A percentile compares a stretch with the other conserved stretches of the same genome.
Evolutionary conservation across 352 stramenopile species (phyloP).

Genomic region (Globisporangium spiculum): DNA sequence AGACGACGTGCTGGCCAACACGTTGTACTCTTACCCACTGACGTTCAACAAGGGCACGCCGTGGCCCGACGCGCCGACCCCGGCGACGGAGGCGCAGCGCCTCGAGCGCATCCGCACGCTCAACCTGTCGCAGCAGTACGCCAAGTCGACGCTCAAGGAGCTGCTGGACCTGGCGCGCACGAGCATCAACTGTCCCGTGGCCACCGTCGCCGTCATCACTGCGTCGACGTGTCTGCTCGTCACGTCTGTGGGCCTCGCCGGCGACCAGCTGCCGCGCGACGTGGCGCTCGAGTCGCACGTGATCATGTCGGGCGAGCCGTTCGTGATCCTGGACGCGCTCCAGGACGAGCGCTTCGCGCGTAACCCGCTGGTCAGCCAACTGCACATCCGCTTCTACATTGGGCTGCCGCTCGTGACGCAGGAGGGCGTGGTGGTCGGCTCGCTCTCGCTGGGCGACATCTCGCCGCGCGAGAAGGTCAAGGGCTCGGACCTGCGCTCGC

Average conservation of each 20-base stretch:
- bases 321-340: constrained; percentile 70
- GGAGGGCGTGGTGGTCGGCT: constrained; percentile 68
- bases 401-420: constrained; percentile 66
- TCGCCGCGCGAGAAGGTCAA: constrained; percentile 60
- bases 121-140: constrained; percentile 77
- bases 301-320: constrained; percentile 71
- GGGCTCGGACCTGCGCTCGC: constrained; percentile 58
- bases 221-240: constrained; percentile 73
- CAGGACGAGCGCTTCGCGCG: constrained; percentile 75
- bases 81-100: constrained; percentile 46
- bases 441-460: constrained; percentile 69
- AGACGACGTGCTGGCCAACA: constrained; percentile 57
- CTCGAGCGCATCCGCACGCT: constrained; percentile 58
- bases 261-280: constrained; percentile 76
- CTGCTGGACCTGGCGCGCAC: constrained; percentile 70
- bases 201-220: constrained; percentile 65
- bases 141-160: constrained; percentile 67
- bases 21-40: constrained; percentile 61
- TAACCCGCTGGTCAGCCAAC: constrained; percentile 68
- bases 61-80: constrained; percentile 73
- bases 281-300: constrained; percentile 70
- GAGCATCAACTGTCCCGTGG: constrained; percentile 68
- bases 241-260: constrained; percentile 67
- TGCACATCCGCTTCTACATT: constrained; percentile 81
- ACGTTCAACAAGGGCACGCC: constrained; percentile 69